Base-by-base conservation (phyloP, 768 basidiomycete genomes). In the Boletus subparvulus region DNA sequence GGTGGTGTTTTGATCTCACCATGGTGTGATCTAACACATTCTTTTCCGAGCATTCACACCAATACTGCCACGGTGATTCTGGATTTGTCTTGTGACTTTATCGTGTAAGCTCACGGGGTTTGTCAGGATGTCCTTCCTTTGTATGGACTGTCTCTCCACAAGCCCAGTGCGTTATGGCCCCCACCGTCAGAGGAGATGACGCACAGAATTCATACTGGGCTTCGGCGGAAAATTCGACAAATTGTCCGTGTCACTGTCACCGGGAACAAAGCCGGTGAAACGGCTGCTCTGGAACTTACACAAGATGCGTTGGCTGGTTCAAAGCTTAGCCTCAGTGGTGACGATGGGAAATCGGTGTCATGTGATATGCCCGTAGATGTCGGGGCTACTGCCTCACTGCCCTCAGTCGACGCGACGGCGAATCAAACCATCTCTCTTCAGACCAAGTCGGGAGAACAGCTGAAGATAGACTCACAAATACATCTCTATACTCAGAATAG, bases 21-120 rank as follows among this genome's bases (percentile, higher is more conserved):
- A 0, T 98, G 96, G 91, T 90, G 82, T 61, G 88, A 90, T 71
- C 74, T 98, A n/a, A 95, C 92, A 0, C 97, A 98, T 70, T 94
- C 92, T 0, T 98, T 98, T 71, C 91, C 93, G 0, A 93, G 90
- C 63, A 81, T 95, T 45, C 82, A 92, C 65, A 75, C 79, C 39
- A 98, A 98, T 69, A 94, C 92, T 2, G 78, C 83, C 4, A 93
- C 94, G 49, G 94, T 91, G 63, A 60, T 79, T 69, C 48, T 16
- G 16, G 13, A 39, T 26, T 21, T 30, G 17, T 21, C n/a, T 50
- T 40, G 6, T 19, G 4, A 33, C 55, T 40, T 35, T 6, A 1
- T 39, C 13, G 0, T 54, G 14, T 35, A 10, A 32, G 35, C 48
- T 61, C 26, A 61, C 24, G 16, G 14, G 7, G 41, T 45, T 8